Base-by-base conservation (phyloP, 805 yeast species). In the Cyberlindnera americana region DNA sequence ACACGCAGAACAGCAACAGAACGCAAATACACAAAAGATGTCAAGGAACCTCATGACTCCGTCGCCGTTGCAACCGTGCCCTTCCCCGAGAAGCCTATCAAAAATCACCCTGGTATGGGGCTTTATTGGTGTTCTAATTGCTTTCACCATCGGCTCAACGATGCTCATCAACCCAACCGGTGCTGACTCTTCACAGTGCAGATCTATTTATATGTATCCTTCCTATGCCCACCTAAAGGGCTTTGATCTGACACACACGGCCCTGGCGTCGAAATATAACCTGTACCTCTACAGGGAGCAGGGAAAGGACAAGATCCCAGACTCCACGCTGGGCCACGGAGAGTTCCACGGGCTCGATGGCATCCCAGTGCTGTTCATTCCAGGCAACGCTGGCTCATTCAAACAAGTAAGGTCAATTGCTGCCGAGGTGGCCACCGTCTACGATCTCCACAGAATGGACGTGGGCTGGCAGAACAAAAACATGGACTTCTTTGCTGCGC, bases 361-460 rank as follows among this genome's bases (percentile, higher is more conserved):
- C 0, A 73, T 85, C 2, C 99, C 99, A 0, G 89, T 88, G 2
- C 65, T 93, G 13, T 93, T 93, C 60, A 83, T 95, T 29, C 99
- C 99, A 1, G 99, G 99, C 1, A 93, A 95, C 57, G 99, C 99
- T 0, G 99, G 99, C 1, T 82, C 95, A 41, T 89, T 78, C 60
- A 76, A 78, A 48, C 99, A 93, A 61, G 95, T 77, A 9, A 69
- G 99, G 37, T 86, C 96, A 1, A 75, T 91, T n/a, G 98, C 97
- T 1, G 80, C 97, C 1, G 83, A 83, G 48, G 67, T 85, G 18
- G 73, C 96, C 2, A 69, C 71, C 29, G 50, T 74, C 4, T 81
- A 67, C 49, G 72, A 66, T 3, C 59, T 56, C 37, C 33, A 44
- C 46, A 11, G 49, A 54, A 25, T 49, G 57, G 23, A 38, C 8